A percentile compares a stretch with the other conserved stretches of the same genome.
Conservation (phyloP, 164 flowering plant species). For the Malania oleifera region DNA sequence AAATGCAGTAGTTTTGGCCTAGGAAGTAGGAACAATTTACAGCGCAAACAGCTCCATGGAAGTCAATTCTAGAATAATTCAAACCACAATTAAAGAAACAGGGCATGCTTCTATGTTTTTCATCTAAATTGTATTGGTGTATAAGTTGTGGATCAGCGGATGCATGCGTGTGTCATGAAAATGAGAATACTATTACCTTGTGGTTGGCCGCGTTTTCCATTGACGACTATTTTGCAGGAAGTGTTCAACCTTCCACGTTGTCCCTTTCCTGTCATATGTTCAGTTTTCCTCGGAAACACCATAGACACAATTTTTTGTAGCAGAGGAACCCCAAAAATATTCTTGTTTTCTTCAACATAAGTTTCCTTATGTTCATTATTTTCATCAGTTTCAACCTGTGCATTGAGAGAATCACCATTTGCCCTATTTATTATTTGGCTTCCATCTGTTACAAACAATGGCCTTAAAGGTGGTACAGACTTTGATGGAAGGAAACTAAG, state of each 20-base stretch:
- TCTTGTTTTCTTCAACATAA: constrained; percentile 7
- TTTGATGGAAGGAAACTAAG: constrained; percentile 35
- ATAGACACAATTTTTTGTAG: constrained; percentile 26
- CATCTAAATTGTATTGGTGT: neutral
- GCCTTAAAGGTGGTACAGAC: constrained; percentile 35
- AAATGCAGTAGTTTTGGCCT: neutral
- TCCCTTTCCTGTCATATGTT: constrained; percentile 24
- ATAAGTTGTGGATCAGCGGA: too few species aligned
- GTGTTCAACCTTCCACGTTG: constrained; percentile 19
- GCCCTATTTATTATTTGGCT: constrained; percentile 41
- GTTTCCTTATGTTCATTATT: constrained; percentile 10
- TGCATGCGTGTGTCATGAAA: neutral
- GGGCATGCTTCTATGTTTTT: neutral
- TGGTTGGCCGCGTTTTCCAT: constrained; percentile 17
- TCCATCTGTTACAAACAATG: constrained; percentile 61
- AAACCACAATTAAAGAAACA: too few species aligned
- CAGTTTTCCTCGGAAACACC: constrained; percentile 24
- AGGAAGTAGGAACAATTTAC: neutral
- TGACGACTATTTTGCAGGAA: constrained; percentile 15
- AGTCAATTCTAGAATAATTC: neutral
- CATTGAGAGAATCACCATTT: constrained; percentile 17
- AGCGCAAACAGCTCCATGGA: neutral
- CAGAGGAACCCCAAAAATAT: constrained; percentile 31
- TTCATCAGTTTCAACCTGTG: constrained; percentile 16
- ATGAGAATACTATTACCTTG: constrained; percentile 26